Base-by-base conservation (phyloP, 2,329 filamentous ascomycete genomes). In the Fusarium sp. region DNA sequence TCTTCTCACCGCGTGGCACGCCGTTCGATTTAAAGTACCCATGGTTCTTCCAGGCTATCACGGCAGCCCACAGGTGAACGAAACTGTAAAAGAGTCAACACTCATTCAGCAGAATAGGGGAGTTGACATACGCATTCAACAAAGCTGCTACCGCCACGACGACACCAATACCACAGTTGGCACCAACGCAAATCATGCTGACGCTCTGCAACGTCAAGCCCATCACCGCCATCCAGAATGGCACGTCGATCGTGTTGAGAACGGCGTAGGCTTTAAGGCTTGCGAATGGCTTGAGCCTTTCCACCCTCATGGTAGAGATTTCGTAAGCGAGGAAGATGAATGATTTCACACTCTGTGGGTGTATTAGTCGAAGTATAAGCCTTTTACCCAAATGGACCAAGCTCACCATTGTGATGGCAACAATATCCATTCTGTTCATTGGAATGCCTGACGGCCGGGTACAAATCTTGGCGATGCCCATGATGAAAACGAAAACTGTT, bases 171-270 rank as follows among this genome's bases (percentile, higher is more conserved):
- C 42, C 65, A 3, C 65, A 68, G 4, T 59, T 61, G 1, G 49
- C 42, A 9, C 65, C 65, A 6, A 59, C 8, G 2, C 62, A 68
- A 2, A 57, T 58, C 10, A 1, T 19, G 8, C 57, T 62, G 9
- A 63, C 49, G 0, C 58, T 62, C 8, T 52, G 60, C 2, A 70
- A 63, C 0, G 57, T 55, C n/a, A 72, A 29, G 2, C 71, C 63
- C 23, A 69, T 44, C 1, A 73, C 68, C 0, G 65, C 71, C 39
- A 57, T 56, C 70, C 70, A 72, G 23, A 72, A 72, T 8, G 69
- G 11, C 1, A 68, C 61, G 23, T 71, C 70, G 9, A 71, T 39
- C 0, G 64, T 63, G 49, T 71, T 71, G 14, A 70, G 49, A 1
- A 72, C 53, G 0, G 62, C 55, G 11, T 68, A 65, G 4, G 69